Evolutionary conservation across 257 asterid genomes (phyloP).

Genomic region (Salvia splendens): DNA sequence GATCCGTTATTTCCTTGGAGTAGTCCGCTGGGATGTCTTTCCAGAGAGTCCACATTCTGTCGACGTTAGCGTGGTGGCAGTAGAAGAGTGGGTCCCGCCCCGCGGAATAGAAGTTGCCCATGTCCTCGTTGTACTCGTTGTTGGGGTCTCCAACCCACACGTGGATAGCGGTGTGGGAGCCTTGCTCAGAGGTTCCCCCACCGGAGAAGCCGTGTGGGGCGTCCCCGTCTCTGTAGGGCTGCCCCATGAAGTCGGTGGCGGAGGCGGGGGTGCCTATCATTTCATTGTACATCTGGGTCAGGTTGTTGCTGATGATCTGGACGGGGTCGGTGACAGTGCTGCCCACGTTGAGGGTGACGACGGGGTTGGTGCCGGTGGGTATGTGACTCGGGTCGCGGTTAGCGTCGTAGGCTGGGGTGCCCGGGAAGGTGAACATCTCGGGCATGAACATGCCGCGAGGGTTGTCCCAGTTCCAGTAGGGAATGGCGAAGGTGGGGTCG

Average conservation of each 20-base stretch:
- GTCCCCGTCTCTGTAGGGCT: slow-evolving; percentile 1
- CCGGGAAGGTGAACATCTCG: not conserved
- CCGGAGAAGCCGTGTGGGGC: slow-evolving; percentile 26
- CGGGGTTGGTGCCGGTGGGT: not conserved
- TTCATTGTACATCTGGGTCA: slow-evolving; percentile 36
- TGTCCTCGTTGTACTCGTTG: slow-evolving; percentile 28
- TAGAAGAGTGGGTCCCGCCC: slow-evolving; percentile 43
- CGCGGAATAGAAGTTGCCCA: slow-evolving; percentile 49
- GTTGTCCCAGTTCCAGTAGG: slow-evolving; percentile 54
- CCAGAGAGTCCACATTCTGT: slow-evolving; percentile 52
- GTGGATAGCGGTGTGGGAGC: slow-evolving; percentile 42
- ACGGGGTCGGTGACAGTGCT: not conserved
- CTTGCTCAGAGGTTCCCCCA: slow-evolving; percentile 37
- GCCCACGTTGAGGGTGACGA: slow-evolving; percentile 24
- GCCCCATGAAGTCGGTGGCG: not conserved
- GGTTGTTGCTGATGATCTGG: slow-evolving; percentile 30
- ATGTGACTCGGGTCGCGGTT: slow-evolving; percentile 25
- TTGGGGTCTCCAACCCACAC: slow-evolving; percentile 36
- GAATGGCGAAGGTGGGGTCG: slow-evolving; percentile 50
- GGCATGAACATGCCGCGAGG: slow-evolving; percentile 44
- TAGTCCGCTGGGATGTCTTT: not conserved
- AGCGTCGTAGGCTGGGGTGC: not conserved
- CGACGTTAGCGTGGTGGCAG: slow-evolving; percentile 46
- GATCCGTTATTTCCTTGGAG: slow-evolving; percentile 18
- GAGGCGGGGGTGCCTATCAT: slow-evolving; percentile 40